Evolutionary conservation across 768 basidiomycete species (phyloP).

Genomic region (Rhodotorula diobovata): DNA sequence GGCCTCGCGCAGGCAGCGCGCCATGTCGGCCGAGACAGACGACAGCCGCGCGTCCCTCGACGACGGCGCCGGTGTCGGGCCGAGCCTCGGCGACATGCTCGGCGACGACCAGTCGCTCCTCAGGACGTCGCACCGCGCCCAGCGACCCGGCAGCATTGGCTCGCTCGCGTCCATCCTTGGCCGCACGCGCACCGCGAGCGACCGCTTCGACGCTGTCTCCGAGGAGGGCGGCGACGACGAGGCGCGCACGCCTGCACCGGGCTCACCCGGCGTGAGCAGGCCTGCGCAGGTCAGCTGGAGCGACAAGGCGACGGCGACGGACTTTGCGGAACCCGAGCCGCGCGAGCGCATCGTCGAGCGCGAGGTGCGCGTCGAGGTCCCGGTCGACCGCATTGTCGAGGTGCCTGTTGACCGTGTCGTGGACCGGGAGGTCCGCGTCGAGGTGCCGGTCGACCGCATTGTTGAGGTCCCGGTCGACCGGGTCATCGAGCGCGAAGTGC

Average conservation of each 20-base stretch:
- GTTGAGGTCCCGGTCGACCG: conserved; percentile 31
- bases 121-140: not conserved
- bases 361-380: conserved; percentile 37
- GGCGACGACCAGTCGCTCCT: not conserved
- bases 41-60: conserved; percentile 31
- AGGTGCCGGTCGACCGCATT: conserved; percentile 35
- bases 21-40: conserved; percentile 12
- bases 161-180: conserved; percentile 28
- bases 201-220: conserved; percentile 5
- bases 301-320: conserved; percentile 23
- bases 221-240: conserved; percentile 2
- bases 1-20: not conserved
- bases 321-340: conserved; percentile 31
- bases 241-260: not conserved
- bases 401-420: conserved; percentile 38
- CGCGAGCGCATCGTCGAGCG: conserved; percentile 1
- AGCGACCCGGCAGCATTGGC: conserved; percentile 7
- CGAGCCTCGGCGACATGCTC: conserved; percentile 27
- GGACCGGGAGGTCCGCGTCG: conserved; percentile 43
- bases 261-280: not conserved
- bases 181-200: conserved; percentile 2
- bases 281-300: conserved; percentile 4
- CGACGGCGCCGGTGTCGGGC: not conserved
- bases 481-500: conserved; percentile 23
- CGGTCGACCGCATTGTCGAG: conserved; percentile 43